phyloP scores from a whole-genome alignment of 306 rosid genomes.

The Prunus armeniaca region DNA sequence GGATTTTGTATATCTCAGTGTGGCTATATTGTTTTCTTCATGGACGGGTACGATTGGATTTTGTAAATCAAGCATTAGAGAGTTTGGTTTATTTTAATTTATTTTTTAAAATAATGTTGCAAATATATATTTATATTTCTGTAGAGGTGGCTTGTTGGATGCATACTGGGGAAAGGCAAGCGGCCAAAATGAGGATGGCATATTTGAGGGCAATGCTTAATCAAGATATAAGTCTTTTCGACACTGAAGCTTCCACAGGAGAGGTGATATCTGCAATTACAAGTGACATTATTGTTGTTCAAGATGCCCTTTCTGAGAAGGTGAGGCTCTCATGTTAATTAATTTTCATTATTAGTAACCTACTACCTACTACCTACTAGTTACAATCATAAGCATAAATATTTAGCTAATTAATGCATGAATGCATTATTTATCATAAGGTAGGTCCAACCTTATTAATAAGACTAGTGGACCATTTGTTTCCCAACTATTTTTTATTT shows the following conservation, averaged over 20 bases:
- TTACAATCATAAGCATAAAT: too few relatives aligned
- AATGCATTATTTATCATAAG: too few relatives aligned
- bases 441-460: too few relatives aligned
- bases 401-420: too few relatives aligned
- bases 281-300: conserved; percentile 80
- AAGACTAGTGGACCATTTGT: too few relatives aligned
- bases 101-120: background rate
- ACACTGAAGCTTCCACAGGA: conserved; percentile 89
- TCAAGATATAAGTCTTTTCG: conserved; percentile 90
- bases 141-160: conserved; percentile 99
- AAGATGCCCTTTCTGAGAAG: conserved; percentile 95
- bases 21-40: conserved; percentile 83
- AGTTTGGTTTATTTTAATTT: background rate
- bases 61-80: too few relatives aligned
- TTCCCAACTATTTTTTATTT: too few relatives aligned
- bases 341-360: background rate
- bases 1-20: conserved; percentile 88
- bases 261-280: conserved; percentile 90
- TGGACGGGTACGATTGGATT: conserved; percentile 68
- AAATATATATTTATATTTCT: background rate
- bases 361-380: too few relatives aligned
- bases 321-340: conserved; percentile 19
- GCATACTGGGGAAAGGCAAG: conserved; percentile 94
- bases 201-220: conserved; percentile 79
- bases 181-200: conserved; percentile 96